Base-by-base conservation (phyloP, 495 filamentous ascomycete species). In the Platismatia glauca region DNA sequence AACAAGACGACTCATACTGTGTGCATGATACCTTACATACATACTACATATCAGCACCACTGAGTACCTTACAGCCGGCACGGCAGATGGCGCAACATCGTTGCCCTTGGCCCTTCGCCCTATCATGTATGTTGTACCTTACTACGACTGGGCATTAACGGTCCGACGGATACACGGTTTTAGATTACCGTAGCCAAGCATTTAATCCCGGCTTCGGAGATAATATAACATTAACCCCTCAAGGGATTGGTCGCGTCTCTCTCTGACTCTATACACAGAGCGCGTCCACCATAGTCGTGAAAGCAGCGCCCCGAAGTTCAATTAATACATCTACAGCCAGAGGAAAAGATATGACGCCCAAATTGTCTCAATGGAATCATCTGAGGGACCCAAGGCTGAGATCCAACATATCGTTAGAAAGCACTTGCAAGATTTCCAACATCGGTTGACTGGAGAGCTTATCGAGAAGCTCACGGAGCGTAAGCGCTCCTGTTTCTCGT, bases 381-480 rank as follows among this genome's bases (percentile, higher is more conserved):
- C 41, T 11, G 41, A 55, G 12, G 56, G 27, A 24, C 31, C 50
- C n/a, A 34, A 39, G 37, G 56, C 35, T 13, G 59, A 35, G 38
- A n/a, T 59, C n/a, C 62, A 34, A 7, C 9, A 62, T 63, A 34
- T 31, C 7, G 16, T 63, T 27, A 43, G 46, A 31, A 48, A 37
- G 2, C 22, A 53, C 39, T 29, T 61, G 6, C 38, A 50, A 20
- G 43, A 34, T 18, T 41, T 66, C 11, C 55, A 59, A 37, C 22
- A 29, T 34, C n/a, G 41, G 13, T 55, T 58, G 39, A 58, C 29
- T 24, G 34, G 62, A 15, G 48, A 56, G 22, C 41, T 63, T 46
- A 33, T n/a, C 33, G 27, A 57, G 7, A 53, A 64, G 50, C 37
- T 64, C 37, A 39, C 44, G 33, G 57, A 64, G 57, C 34, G 56